Evolutionary conservation across 768 basidiomycete genomes (phyloP).

Genomic region (Suillus spraguei): DNA sequence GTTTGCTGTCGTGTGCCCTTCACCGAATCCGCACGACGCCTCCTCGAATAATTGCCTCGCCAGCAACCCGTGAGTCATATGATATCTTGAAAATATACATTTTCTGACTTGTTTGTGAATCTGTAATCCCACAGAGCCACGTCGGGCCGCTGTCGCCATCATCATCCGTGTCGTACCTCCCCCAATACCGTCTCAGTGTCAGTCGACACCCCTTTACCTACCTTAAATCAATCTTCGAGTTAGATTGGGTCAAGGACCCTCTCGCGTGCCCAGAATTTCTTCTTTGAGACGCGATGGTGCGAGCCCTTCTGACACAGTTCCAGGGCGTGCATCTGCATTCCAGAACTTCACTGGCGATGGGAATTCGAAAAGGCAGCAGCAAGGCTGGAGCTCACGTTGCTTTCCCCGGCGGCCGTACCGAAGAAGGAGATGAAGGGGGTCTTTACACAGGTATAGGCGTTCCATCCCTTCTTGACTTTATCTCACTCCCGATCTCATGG

Average conservation of each 20-base stretch:
- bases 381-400: conserved; percentile 80
- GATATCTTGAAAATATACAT: conserved; percentile 16
- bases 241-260: conserved; percentile 89
- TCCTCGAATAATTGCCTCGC: conserved; percentile 88
- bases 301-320: conserved; percentile 20
- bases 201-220: conserved; percentile 44
- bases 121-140: conserved; percentile 55
- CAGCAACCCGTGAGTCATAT: conserved; percentile 72
- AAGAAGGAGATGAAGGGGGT: conserved; percentile 90
- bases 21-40: conserved; percentile 82
- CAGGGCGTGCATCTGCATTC: conserved; percentile 12
- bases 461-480: neutral
- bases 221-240: conserved; percentile 72
- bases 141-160: conserved; percentile 79
- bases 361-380: conserved; percentile 40
- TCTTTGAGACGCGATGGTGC: conserved; percentile 75
- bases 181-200: conserved; percentile 39
- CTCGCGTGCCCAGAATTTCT: conserved; percentile 83
- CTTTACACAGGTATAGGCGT: conserved; percentile 79
- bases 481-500: conserved; percentile 3
- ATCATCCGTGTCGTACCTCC: conserved; percentile 74
- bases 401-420: conserved; percentile 92
- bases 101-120: conserved; percentile 17
- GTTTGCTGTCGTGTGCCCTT: conserved; percentile 69
- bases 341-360: conserved; percentile 46